Evolutionary conservation across 768 basidiomycete genomes (phyloP), one percentile per base, ranked within the genome.

Genomic region (Tricholoma flavovirens): DNA sequence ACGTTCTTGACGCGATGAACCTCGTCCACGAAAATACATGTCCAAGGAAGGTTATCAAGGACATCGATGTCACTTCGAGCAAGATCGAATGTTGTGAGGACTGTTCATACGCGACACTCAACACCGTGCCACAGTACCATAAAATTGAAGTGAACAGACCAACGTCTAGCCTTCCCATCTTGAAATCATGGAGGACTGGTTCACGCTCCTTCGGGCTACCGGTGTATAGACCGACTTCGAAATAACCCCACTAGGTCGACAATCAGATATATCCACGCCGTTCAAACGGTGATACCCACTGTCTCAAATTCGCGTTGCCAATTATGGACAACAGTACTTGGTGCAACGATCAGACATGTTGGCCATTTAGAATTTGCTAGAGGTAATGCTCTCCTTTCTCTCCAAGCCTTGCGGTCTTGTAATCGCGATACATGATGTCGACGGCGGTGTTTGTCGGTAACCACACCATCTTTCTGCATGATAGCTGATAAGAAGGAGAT

Each of bases 291-390:
- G 4, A 19, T 1, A 67, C 71, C 52, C 59, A 91, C 93, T 32
- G 84, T 90, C 60, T 86, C 71, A 54, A 98, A 84, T 69, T 99
- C 96, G 26, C 95, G 74, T 62, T 85, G 81, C 96, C 96, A 98
- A 62, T 97, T 96, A 30, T 77, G 77, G 0, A 91, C 83, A 1
- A 99, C 88, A 2, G 86, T 86, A 33, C 83, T 83, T 0, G 96
- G 96, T 1, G 88, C 91, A 35, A 96, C 83, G 52, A 98, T 90
- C 46, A 98, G 73, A 57, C 86, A 87, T 0, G 94, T 96, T 4
- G 90, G 83, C 88, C 93, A 93, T n/a, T 73, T 78, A 7, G 75
- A 77, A 64, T 91, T 78, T 1, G 93, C 83, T 1, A 75, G 77
- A 4, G 88, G 89, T 7, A 92, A 69, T 30, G 67, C 74, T 52